Evolutionary conservation across 331 rosid genomes (phyloP).

Genomic region (Stylosanthes scabra): DNA sequence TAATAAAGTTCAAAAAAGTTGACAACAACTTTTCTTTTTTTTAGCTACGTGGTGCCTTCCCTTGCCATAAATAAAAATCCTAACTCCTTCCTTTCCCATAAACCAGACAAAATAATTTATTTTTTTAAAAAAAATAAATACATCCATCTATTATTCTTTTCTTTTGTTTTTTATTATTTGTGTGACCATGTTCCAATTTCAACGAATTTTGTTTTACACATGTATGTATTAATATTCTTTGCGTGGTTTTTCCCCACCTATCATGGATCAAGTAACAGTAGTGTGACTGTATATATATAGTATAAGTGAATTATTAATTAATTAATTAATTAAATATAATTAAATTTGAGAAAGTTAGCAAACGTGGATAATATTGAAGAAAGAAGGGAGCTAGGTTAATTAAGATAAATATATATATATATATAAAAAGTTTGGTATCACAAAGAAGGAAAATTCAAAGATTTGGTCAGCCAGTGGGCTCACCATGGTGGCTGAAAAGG

Average conservation of each 20-base stretch:
- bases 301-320: too few relatives aligned
- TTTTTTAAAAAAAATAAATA: too few relatives aligned
- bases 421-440: conserved; percentile 4
- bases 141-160: conserved; percentile 12
- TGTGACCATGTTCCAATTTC: conserved; percentile 39
- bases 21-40: conserved; percentile 43
- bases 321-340: neutral
- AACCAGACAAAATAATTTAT: conserved; percentile 2
- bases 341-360: neutral
- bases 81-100: conserved; percentile 16
- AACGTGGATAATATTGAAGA: conserved; percentile 36
- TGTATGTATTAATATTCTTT: conserved; percentile 27
- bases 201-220: conserved; percentile 31
- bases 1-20: conserved; percentile 49
- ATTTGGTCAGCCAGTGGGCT: conserved; percentile 50
- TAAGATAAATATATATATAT: conserved; percentile 1
- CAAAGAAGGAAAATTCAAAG: conserved; percentile 36
- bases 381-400: neutral
- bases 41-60: conserved; percentile 47
- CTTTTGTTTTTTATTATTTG: neutral
- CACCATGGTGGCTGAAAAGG: conserved; percentile 37
- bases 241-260: neutral
- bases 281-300: too few relatives aligned
- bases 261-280: neutral
- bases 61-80: conserved; percentile 40